A percentile compares a stretch with the other conserved stretches of the same genome.
Conservation (phyloP, 148 eudicot species). For the Nepenthes mirabilis region DNA sequence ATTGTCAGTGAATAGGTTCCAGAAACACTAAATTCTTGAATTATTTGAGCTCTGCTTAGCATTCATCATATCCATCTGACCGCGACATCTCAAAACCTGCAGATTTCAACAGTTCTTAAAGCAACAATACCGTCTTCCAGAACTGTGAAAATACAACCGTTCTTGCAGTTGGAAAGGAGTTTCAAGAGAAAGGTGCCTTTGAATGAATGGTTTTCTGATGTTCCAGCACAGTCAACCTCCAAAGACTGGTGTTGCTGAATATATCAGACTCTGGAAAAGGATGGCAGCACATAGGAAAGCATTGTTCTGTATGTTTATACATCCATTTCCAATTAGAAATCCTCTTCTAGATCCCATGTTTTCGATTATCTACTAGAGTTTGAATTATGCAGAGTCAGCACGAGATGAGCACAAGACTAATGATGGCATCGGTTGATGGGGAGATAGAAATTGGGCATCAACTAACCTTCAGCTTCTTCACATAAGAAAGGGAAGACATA, state of each 20-base stretch:
- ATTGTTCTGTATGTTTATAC: constrained; percentile 33
- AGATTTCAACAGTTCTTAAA: constrained; percentile 63
- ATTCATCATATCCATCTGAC: constrained; percentile 75
- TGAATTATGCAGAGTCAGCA: constrained; percentile 73
- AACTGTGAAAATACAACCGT: constrained; percentile 88
- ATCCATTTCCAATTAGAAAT: too few species aligned
- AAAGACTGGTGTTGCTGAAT: constrained; percentile 53
- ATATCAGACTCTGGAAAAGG: constrained; percentile 74
- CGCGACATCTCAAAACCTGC: constrained; percentile 71
- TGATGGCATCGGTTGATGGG: constrained; percentile 64
- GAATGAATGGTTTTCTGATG: constrained; percentile 31
- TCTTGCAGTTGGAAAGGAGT: constrained; percentile 45
- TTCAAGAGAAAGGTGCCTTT: constrained; percentile 54
- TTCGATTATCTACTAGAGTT: constrained; percentile 17
- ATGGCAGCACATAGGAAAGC: constrained; percentile 84
- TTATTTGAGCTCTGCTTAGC: constrained; percentile 59
- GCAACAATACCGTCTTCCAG: constrained; percentile 59
- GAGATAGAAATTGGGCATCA: constrained; percentile 78
- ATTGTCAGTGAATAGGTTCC: constrained; percentile 52
- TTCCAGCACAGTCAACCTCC: constrained; percentile 9
- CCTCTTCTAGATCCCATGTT: too few species aligned
- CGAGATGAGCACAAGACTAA: constrained; percentile 82
- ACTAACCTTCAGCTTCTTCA: too few species aligned
- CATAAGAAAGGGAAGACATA: too few species aligned
- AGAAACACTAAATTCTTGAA: constrained; percentile 38